These are phyloP conservation scores for Boletus tylopilopsis DNA, from an alignment of 768 basidiomycete genomes.

Conservation along the genomic window DNA sequence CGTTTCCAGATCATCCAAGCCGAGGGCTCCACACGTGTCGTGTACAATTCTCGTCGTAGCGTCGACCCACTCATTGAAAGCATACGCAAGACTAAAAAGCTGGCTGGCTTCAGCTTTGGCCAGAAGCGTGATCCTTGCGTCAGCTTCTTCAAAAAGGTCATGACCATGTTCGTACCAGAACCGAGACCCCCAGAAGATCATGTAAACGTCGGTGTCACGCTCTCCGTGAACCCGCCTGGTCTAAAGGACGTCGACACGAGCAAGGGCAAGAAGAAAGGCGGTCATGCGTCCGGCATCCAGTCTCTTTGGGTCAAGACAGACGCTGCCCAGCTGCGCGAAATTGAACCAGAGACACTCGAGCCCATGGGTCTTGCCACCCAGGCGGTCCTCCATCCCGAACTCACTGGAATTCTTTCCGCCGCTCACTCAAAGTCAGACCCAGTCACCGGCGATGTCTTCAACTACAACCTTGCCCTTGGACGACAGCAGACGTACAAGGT, in stretches of 20 bases:
- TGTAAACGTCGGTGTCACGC: slow-evolving; percentile 26
- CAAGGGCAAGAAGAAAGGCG: slow-evolving; percentile 16
- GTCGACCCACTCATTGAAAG: slow-evolving; percentile 28
- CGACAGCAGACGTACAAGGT: slow-evolving; percentile 26
- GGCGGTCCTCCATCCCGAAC: slow-evolving; percentile 27
- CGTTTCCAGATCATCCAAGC: slow-evolving; percentile 36
- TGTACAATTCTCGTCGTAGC: slow-evolving; percentile 34
- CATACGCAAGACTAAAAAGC: slow-evolving; percentile 24
- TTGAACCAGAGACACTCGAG: slow-evolving; percentile 37
- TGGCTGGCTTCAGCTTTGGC: slow-evolving; percentile 19
- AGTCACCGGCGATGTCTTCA: slow-evolving; percentile 34
- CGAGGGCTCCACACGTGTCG: slow-evolving; percentile 21
- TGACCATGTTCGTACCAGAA: slow-evolving; percentile 27
- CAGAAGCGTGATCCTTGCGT: slow-evolving; percentile 33
- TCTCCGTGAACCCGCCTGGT: slow-evolving; percentile 30
- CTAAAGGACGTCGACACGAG: slow-evolving; percentile 21
- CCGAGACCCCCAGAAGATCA: neutral
- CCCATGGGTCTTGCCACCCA: slow-evolving; percentile 32
- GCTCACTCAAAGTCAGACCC: slow-evolving; percentile 38
- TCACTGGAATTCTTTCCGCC: slow-evolving; percentile 32
- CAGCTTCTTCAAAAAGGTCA: slow-evolving; percentile 30
- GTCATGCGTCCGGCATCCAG: slow-evolving; percentile 25
- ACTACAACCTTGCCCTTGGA: slow-evolving; percentile 34
- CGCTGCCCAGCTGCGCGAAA: slow-evolving; percentile 22
- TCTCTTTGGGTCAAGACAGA: slow-evolving; percentile 35